Conservation (phyloP, 306 rosid genomes). For the Rubus parviflorus region DNA sequence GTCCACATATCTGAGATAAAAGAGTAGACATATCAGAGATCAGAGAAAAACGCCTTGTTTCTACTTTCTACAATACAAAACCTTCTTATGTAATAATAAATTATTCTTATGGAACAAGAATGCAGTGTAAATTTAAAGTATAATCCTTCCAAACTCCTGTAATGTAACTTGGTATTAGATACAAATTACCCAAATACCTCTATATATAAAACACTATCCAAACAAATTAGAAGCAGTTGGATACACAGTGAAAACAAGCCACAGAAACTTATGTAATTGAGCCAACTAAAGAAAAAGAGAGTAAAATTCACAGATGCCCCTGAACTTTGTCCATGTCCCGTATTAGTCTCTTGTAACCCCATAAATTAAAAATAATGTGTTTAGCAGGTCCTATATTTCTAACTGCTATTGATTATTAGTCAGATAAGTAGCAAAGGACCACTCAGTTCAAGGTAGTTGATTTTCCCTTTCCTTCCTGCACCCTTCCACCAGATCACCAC, state of each 20-base stretch:
- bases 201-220: neutral
- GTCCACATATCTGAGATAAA: neutral
- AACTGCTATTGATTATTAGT: neutral
- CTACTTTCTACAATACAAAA: neutral
- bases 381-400: neutral
- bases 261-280: neutral
- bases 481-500: neutral
- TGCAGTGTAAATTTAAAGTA: neutral
- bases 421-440: neutral
- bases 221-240: neutral
- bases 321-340: neutral
- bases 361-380: neutral
- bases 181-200: neutral
- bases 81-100: neutral
- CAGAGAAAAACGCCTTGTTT: neutral
- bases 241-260: neutral
- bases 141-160: neutral
- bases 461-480: neutral
- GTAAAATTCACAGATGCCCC: neutral
- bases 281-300: neutral
- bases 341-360: neutral
- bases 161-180: neutral
- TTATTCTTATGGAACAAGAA: neutral
- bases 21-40: neutral
- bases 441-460: neutral